Percentiles rank a stretch among this genome's conserved stretches.
These are phyloP conservation scores for Eimeria necatrix DNA, from an alignment of 169 alveolate genomes.

Conservation along the genomic window DNA sequence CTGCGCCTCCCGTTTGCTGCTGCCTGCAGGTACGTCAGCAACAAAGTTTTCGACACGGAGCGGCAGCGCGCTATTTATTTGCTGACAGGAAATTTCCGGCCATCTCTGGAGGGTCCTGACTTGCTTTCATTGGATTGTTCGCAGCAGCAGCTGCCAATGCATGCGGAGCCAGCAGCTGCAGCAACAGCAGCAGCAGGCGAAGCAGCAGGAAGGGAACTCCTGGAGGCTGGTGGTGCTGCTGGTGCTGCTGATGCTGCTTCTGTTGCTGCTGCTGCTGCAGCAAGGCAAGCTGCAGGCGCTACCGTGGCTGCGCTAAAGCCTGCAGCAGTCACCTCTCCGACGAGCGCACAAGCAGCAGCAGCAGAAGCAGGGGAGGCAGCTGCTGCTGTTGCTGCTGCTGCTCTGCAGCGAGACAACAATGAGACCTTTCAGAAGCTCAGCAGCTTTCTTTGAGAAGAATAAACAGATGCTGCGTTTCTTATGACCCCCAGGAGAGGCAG, in stretches of 20 bases:
- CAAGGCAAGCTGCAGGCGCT: background rate
- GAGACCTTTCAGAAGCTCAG: constrained; percentile 18
- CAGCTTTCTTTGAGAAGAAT: background rate
- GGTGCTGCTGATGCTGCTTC: background rate
- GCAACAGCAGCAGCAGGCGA: background rate
- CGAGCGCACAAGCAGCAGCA: background rate
- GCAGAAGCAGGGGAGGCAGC: constrained; percentile 33
- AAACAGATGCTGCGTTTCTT: background rate
- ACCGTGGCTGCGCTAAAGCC: background rate
- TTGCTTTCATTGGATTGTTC: constrained; percentile 10
- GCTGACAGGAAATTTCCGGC: constrained; percentile 12
- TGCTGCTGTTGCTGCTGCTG: background rate
- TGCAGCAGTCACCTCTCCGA: background rate
- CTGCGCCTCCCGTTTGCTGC: background rate
- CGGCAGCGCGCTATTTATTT: constrained; percentile 40
- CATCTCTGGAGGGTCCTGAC: constrained; percentile 45
- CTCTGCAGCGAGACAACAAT: constrained; percentile 2
- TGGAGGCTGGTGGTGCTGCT: background rate
- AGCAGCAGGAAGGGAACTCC: background rate
- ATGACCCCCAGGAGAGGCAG: background rate
- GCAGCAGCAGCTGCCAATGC: constrained; percentile 59
- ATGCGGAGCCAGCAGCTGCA: background rate
- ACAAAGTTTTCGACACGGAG: constrained; percentile 57
- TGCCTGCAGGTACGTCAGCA: constrained; percentile 52
- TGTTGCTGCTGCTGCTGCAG: background rate